phyloP scores from a whole-genome alignment of 1,284 basidiomycete species.

The Phellinidium pouzarii region DNA sequence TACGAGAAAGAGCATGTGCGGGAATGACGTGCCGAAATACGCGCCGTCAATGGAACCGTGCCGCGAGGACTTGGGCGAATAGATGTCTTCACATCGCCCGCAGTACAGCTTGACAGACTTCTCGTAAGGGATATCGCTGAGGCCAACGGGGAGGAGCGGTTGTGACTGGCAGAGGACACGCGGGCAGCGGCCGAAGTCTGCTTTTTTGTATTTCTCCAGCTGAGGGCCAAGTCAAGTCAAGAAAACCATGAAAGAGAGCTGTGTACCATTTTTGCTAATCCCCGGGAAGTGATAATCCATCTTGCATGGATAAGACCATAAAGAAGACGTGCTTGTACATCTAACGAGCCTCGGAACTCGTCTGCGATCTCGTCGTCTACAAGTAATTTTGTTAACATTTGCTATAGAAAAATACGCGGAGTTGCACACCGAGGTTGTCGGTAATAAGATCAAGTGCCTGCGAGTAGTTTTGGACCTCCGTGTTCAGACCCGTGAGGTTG shows the following conservation, averaged over 20 bases:
- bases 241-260: not conserved
- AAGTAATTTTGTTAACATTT: not conserved
- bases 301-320: constrained; percentile 97
- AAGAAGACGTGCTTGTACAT: constrained; percentile 82
- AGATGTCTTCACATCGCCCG: constrained; percentile 93
- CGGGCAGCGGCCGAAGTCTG: constrained; percentile 93
- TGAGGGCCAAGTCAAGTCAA: constrained; percentile 29
- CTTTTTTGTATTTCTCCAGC: constrained; percentile 96
- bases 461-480: constrained; percentile 91
- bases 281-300: constrained; percentile 92
- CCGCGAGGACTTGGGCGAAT: constrained; percentile 89
- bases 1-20: constrained; percentile 91
- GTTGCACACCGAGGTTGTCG: constrained; percentile 77
- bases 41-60: constrained; percentile 95
- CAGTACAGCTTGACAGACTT: constrained; percentile 97
- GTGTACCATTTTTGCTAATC: constrained; percentile 89
- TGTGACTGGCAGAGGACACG: constrained; percentile 90
- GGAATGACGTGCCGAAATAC: constrained; percentile 95
- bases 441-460: constrained; percentile 96
- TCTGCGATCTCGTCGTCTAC: constrained; percentile 77
- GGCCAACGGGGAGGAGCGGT: constrained; percentile 89
- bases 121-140: constrained; percentile 90
- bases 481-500: constrained; percentile 96
- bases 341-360: constrained; percentile 73
- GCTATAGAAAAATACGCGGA: not conserved